phyloP scores from a whole-genome alignment of 805 yeast genomes.

The Dipodascus geniculatus region DNA sequence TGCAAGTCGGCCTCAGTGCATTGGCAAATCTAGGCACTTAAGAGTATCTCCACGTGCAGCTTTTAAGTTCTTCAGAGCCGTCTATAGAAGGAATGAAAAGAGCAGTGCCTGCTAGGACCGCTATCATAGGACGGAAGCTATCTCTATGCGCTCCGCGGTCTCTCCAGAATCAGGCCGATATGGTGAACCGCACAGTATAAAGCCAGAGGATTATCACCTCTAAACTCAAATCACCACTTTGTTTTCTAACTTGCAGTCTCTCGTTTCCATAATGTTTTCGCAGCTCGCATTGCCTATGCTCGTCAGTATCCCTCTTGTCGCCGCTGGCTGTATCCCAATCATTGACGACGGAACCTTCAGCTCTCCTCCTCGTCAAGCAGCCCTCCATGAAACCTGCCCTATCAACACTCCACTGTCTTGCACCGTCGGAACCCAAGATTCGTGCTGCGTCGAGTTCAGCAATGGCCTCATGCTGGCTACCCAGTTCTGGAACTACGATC shows the following conservation, averaged over 20 bases:
- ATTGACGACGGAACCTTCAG: background rate
- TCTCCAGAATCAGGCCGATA: background rate
- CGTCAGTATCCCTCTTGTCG: background rate
- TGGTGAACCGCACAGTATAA: too few relatives aligned
- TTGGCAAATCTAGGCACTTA: too few relatives aligned
- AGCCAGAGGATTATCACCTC: too few relatives aligned
- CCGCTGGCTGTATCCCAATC: background rate
- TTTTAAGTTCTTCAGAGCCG: background rate
- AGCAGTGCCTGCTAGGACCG: background rate
- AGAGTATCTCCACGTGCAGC: background rate
- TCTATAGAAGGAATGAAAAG: background rate
- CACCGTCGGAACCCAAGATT: constrained; percentile 25
- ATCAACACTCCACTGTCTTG: constrained; percentile 25
- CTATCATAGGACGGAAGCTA: background rate
- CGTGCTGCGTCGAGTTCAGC: constrained; percentile 79
- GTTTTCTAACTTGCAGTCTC: too few relatives aligned
- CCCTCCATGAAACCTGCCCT: constrained; percentile 23
- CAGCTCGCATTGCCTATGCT: too few relatives aligned
- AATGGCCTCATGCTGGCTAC: constrained; percentile 78
- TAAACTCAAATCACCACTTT: too few relatives aligned
- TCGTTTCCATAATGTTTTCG: too few relatives aligned
- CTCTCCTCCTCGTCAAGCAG: background rate
- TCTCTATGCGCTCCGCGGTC: too few relatives aligned
- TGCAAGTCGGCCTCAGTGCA: too few relatives aligned
- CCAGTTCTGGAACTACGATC: constrained; percentile 86